Evolutionary conservation across 106 monocot species (phyloP).

Genomic region (Xerophyta viscosa): DNA sequence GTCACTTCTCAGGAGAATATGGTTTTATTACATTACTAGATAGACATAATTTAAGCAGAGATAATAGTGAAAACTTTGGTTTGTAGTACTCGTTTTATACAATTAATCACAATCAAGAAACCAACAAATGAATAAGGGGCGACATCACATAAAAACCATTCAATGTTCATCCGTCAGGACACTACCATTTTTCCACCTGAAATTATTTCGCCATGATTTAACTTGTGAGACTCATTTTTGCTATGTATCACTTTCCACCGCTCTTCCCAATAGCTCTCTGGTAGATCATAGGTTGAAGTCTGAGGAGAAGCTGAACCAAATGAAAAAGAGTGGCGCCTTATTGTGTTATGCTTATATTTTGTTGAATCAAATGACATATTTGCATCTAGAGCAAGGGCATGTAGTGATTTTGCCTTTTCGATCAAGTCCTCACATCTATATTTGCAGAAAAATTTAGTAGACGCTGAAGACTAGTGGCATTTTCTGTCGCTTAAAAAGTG

Average conservation of each 20-base stretch:
- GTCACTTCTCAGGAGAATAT: too few species aligned
- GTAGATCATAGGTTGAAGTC: slow-evolving; percentile 18
- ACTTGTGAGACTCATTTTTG: slow-evolving; percentile 15
- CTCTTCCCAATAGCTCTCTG: slow-evolving; percentile 74
- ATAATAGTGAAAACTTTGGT: too few species aligned
- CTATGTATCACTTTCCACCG: slow-evolving; percentile 54
- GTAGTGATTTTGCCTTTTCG: slow-evolving; percentile 49
- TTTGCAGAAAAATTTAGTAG: slow-evolving; percentile 59
- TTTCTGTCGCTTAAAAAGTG: slow-evolving; percentile 56
- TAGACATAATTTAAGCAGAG: too few species aligned
- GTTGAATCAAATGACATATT: slow-evolving; percentile 13
- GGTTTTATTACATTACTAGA: too few species aligned
- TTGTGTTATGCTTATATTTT: slow-evolving; percentile 8
- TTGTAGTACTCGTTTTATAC: too few species aligned
- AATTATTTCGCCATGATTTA: too few species aligned
- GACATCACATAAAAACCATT: too few species aligned
- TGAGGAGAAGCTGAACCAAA: slow-evolving; percentile 15
- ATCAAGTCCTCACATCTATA: slow-evolving; percentile 37
- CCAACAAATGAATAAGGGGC: too few species aligned
- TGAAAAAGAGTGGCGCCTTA: slow-evolving; percentile 18
- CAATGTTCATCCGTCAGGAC: too few species aligned
- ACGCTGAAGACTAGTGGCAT: slow-evolving; percentile 57
- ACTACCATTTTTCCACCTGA: too few species aligned
- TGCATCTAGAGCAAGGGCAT: slow-evolving; percentile 33
- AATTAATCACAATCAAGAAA: too few species aligned